Conservation (phyloP, 768 basidiomycete species). For the Rhizopogon roseolus region DNA sequence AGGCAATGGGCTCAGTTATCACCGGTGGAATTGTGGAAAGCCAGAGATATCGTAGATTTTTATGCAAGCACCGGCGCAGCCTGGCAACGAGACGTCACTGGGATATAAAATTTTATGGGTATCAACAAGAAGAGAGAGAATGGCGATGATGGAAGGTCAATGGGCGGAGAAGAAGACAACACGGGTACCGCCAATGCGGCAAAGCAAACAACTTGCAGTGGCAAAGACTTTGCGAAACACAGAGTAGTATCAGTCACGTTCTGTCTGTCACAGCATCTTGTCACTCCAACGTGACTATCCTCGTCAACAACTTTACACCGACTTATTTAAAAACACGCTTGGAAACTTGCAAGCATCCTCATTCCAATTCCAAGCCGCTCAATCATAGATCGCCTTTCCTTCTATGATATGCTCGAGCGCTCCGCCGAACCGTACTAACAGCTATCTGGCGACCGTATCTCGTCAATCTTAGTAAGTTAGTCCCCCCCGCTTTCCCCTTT, state of each 20-base stretch:
- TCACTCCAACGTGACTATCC: conserved; percentile 1
- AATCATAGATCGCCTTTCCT: too few species aligned
- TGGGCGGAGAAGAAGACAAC: neutral
- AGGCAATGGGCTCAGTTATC: conserved; percentile 3
- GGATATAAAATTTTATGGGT: conserved; percentile 26
- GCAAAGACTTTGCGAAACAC: conserved; percentile 7
- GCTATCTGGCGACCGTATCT: too few species aligned
- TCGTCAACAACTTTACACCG: too few species aligned
- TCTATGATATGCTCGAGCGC: too few species aligned
- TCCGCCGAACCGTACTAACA: too few species aligned
- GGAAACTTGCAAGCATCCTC: too few species aligned
- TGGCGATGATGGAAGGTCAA: neutral
- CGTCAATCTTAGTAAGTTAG: too few species aligned
- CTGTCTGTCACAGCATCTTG: neutral
- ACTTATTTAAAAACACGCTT: too few species aligned
- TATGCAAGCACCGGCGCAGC: conserved; percentile 40
- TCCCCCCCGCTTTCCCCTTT: too few species aligned
- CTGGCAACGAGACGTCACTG: conserved; percentile 14
- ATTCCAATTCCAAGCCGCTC: too few species aligned
- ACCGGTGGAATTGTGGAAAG: neutral
- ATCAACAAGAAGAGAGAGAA: conserved; percentile 24
- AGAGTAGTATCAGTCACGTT: too few species aligned
- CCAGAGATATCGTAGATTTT: conserved; percentile 3
- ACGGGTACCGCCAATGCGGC: neutral
- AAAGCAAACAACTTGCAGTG: conserved; percentile 4